These are phyloP conservation scores for Mentha longifolia DNA, from an alignment of 257 asterid genomes.

Conservation along the genomic window DNA sequence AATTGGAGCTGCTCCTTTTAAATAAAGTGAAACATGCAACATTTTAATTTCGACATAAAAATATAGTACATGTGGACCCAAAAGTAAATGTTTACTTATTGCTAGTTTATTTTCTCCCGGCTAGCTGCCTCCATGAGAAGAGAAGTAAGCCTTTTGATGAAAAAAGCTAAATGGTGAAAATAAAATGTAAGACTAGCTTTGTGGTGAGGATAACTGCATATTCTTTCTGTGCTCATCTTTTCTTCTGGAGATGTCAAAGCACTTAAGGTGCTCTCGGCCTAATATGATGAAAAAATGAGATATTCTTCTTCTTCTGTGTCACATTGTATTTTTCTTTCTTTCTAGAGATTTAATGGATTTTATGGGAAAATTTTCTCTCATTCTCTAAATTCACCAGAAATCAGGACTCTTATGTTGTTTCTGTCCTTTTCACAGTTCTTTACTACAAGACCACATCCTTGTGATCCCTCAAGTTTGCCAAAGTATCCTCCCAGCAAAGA, in stretches of 20 bases:
- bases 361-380: conserved; percentile 12
- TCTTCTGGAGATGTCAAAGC: conserved; percentile 4
- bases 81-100: background rate
- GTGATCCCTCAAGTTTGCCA: conserved; percentile 93
- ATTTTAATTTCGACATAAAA: background rate
- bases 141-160: background rate
- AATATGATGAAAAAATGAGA: background rate
- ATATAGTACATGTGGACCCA: background rate
- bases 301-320: background rate
- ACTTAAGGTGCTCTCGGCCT: background rate
- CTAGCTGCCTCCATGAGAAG: conserved; percentile 11
- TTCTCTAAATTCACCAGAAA: conserved; percentile 12
- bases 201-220: background rate
- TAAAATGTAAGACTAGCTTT: background rate
- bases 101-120: conserved; percentile 9
- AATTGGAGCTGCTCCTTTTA: background rate
- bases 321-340: background rate
- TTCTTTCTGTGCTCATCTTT: background rate
- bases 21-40: background rate
- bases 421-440: conserved; percentile 63
- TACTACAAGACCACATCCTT: conserved; percentile 76
- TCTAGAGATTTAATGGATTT: background rate
- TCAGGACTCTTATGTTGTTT: conserved; percentile 28
- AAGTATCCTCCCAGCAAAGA: conserved; percentile 97
- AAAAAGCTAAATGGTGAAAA: background rate